These are phyloP conservation scores for Hypoxylon rickii DNA, from an alignment of 495 filamentous ascomycete genomes.

Conservation along the genomic window DNA sequence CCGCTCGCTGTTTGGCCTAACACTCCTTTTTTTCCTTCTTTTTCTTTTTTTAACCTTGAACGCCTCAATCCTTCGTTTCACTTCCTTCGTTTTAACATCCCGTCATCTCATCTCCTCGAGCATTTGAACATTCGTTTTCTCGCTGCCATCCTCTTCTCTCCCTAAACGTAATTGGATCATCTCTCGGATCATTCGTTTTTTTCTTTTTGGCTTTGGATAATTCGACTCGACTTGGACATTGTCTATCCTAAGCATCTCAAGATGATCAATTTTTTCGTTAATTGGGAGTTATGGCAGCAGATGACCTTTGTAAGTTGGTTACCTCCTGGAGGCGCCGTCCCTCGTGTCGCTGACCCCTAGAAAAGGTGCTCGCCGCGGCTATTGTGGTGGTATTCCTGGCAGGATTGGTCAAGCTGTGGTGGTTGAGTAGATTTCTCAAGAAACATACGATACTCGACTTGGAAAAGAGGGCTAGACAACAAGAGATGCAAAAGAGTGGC, in stretches of 20 bases:
- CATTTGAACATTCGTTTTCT: slow-evolving; percentile 32
- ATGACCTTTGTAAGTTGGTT: slow-evolving; percentile 76
- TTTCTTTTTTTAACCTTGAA: no score
- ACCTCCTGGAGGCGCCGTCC: not conserved
- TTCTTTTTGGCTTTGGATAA: slow-evolving; percentile 36
- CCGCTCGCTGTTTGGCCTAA: slow-evolving; percentile 7
- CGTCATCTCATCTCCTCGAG: slow-evolving; percentile 10
- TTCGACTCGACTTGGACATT: slow-evolving; percentile 33
- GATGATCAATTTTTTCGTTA: slow-evolving; percentile 66
- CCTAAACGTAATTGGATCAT: slow-evolving; percentile 30
- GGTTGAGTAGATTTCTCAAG: slow-evolving; percentile 65
- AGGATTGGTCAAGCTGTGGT: slow-evolving; percentile 62
- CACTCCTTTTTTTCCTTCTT: not conserved
- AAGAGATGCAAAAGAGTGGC: slow-evolving; percentile 58
- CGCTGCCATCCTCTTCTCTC: slow-evolving; percentile 5
- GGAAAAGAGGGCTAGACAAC: slow-evolving; percentile 61
- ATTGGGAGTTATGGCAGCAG: slow-evolving; percentile 88
- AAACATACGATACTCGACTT: slow-evolving; percentile 69
- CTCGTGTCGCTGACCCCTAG: slow-evolving; percentile 26
- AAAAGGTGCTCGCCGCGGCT: slow-evolving; percentile 51
- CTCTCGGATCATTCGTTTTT: slow-evolving; percentile 38
- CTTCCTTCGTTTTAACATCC: slow-evolving; percentile 7
- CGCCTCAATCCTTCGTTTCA: slow-evolving; percentile 17
- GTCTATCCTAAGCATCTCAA: slow-evolving; percentile 38
- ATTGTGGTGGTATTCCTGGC: slow-evolving; percentile 57